phyloP scores from a whole-genome alignment of 495 filamentous ascomycete species.

The Aspergillus conjunctus region DNA sequence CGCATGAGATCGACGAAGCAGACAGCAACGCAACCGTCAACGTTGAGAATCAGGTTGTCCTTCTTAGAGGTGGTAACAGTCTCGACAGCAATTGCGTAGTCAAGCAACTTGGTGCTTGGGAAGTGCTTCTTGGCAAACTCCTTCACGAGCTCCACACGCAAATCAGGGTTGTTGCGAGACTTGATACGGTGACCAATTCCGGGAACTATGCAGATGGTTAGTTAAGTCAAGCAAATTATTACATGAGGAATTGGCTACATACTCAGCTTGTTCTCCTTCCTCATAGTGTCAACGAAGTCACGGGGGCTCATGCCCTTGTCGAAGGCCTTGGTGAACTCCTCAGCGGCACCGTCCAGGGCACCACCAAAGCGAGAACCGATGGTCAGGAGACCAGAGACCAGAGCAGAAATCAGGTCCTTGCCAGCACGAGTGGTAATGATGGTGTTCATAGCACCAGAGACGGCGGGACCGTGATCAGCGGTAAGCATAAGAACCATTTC shows the following conservation, averaged over 20 bases:
- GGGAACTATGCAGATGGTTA: constrained; percentile 62
- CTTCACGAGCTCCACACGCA: constrained; percentile 98
- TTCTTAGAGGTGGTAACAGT: constrained; percentile 99
- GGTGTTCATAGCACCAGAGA: constrained; percentile 99
- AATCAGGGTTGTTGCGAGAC: constrained; percentile 99
- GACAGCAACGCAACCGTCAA: constrained; percentile 95
- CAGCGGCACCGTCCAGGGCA: constrained; percentile 94
- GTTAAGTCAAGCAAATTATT: constrained; percentile 7
- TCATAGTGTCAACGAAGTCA: constrained; percentile 98
- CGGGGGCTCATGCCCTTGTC: constrained; percentile 97
- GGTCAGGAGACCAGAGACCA: constrained; percentile 95
- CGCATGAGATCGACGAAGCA: constrained; percentile 98
- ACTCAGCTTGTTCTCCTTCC: constrained; percentile 99
- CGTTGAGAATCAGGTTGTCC: constrained; percentile 99
- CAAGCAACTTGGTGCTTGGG: constrained; percentile 93
- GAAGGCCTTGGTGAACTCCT: constrained; percentile 97
- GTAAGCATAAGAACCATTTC: constrained; percentile 99
- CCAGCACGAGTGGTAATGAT: constrained; percentile 99
- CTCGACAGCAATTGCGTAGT: constrained; percentile 98
- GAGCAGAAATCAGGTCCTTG: constrained; percentile 94
- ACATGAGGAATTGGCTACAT: constrained; percentile 33
- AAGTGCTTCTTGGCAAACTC: constrained; percentile 97
- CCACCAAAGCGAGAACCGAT: constrained; percentile 98
- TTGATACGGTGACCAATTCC: constrained; percentile 99
- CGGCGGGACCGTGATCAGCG: constrained; percentile 97